A percentile compares a stretch with the other conserved stretches of the same genome.
phyloP scores from a whole-genome alignment of 1,139 yeast genomes.

The Hyphopichia khmerensis region DNA sequence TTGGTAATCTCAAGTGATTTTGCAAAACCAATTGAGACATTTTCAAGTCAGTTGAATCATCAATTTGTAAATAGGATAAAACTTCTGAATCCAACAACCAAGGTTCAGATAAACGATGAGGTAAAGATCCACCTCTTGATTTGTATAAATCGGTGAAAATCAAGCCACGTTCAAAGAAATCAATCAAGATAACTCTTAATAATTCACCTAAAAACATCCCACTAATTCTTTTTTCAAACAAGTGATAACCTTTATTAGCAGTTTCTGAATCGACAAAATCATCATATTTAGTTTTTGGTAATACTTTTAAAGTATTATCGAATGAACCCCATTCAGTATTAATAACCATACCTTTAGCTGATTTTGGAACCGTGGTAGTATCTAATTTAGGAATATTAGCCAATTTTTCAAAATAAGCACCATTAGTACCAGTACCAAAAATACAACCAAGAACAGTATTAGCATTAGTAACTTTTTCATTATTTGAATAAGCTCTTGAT shows the following conservation, averaged over 20 bases:
- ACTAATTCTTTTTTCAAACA: constrained; percentile 89
- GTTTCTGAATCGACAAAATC: constrained; percentile 64
- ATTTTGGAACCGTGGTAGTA: constrained; percentile 38
- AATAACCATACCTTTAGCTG: constrained; percentile 74
- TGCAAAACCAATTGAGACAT: constrained; percentile 65
- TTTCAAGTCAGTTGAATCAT: constrained; percentile 66
- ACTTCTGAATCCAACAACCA: constrained; percentile 83
- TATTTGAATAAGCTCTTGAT: constrained; percentile 79
- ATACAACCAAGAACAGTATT: constrained; percentile 83
- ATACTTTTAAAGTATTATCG: constrained; percentile 69
- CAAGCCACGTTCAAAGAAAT: constrained; percentile 56
- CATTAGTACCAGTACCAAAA: constrained; percentile 96
- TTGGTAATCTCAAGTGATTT: constrained; percentile 63
- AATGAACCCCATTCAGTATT: constrained; percentile 98
- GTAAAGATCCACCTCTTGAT: constrained; percentile 52
- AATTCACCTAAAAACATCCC: constrained; percentile 96
- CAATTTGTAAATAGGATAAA: constrained; percentile 79
- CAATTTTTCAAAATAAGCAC: constrained; percentile 81
- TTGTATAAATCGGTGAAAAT: constrained; percentile 56
- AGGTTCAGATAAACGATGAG: constrained; percentile 67
- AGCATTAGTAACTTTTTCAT: constrained; percentile 55
- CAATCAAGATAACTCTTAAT: constrained; percentile 68
- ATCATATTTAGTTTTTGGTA: constrained; percentile 80
- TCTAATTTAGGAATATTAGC: constrained; percentile 69
- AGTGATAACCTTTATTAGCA: constrained; percentile 81